Base-by-base conservation (phyloP, 306 rosid species). In the Mimosa pudica region DNA sequence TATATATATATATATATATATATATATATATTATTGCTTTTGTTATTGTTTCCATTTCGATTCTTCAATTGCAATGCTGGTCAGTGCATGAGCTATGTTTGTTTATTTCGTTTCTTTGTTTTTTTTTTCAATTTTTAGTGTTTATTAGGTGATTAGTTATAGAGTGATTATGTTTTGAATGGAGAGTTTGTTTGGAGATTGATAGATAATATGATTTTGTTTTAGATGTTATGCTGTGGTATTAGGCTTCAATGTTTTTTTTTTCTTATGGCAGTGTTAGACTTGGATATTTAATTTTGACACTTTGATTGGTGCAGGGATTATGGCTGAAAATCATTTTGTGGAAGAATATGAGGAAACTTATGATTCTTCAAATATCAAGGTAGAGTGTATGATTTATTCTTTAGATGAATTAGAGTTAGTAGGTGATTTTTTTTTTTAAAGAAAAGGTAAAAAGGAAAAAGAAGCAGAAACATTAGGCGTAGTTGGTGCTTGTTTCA, bases 291-390 rank as follows among this genome's bases (percentile, higher is more conserved):
- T 49, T 54, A 46, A 36, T 61, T 3, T 44, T 24, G 30, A 41
- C 61, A 64, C 33, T 82, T 58, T 66, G 36, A 65, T 38, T 76
- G 36, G 60, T 12, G 16, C 88, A 85, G 87, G 82, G 81, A 85
- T 76, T 63, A 88, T 88, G 92, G 42, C 35, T 54, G 82, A 74
- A 55, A 80, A 84, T 66, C 83, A 67, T 78, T 64, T 69, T 38
- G 76, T 62, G 45, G 88, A 83, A 83, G 86, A 81, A n/a, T 71
- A 74, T 45, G 2, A 35, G 17, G 85, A 60, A 65, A 61, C 52
- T 42, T 12, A 38, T 38, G 44, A 83, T 61, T 83, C 87, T 76
- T 80, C 87, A 33, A 35, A 18, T 38, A 58, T 20, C 17, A 85
- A 79, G 95, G 95, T 90, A 84, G 42, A 24, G 41, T 77, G 70